phyloP scores from a whole-genome alignment of 805 yeast genomes.

The Komagataella ulmi region DNA sequence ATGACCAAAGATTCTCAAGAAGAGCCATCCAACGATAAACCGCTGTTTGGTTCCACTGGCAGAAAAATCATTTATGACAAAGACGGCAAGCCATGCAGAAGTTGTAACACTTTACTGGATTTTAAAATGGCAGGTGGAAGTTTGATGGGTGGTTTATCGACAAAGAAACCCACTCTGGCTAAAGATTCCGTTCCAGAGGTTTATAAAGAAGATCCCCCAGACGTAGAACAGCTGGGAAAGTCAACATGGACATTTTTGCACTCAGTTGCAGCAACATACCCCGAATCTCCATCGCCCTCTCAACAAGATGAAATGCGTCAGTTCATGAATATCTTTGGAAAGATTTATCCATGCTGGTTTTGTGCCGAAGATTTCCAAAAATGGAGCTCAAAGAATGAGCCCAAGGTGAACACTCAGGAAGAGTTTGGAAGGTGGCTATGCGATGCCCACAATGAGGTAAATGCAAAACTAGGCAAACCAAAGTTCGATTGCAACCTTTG shows the following conservation, averaged over 20 bases:
- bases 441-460: constrained; percentile 92
- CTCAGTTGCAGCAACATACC: constrained; percentile 81
- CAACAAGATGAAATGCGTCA: constrained; percentile 63
- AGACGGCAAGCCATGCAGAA: constrained; percentile 91
- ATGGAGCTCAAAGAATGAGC: constrained; percentile 41
- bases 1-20: neutral
- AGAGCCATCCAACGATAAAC: constrained; percentile 10
- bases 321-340: constrained; percentile 59
- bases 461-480: constrained; percentile 73
- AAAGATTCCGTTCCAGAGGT: constrained; percentile 13
- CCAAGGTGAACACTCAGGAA: constrained; percentile 53
- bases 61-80: constrained; percentile 65
- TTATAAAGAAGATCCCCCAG: constrained; percentile 66
- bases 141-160: constrained; percentile 9
- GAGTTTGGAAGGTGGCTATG: constrained; percentile 86
- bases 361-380: constrained; percentile 77
- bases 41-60: constrained; percentile 45
- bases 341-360: constrained; percentile 85
- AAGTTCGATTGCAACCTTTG: constrained; percentile 78
- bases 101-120: constrained; percentile 75
- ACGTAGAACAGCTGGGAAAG: constrained; percentile 65
- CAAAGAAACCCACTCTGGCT: constrained; percentile 7
- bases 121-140: constrained; percentile 46
- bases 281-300: constrained; percentile 43
- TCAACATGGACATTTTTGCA: constrained; percentile 91